Base-by-base conservation (phyloP, 1,284 basidiomycete genomes). In the Neonothopanus nambi region DNA sequence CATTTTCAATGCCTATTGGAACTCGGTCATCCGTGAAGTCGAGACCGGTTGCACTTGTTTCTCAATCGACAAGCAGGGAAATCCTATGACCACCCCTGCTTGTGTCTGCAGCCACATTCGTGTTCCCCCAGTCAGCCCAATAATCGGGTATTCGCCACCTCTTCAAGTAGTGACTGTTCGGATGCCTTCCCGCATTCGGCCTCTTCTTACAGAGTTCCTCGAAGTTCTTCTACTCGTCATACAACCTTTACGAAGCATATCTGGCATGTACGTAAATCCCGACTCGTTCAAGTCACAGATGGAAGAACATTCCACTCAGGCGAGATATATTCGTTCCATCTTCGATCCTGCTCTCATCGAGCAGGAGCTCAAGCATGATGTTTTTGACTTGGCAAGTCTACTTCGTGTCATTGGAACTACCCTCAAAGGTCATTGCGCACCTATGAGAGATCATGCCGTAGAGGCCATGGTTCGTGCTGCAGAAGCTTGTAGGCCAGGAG, bases 391-490 rank as follows among this genome's bases (percentile, higher is more conserved):
- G 37, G 79, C 84, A 11, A 84, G 83, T n/a, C 77, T 96, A 40
- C 93, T 96, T 70, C 70, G 78, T 42, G 83, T 86, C 52, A 85
- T 96, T 59, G 93, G 91, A 15, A 77, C 82, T 57, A 88, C 91
- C 13, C 81, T 97, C 61, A 93, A 95, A 71, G 84, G 85, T 40
- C 93, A 97, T 65, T 96, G 95, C 60, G 94, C 95, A 3, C 94
- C 94, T 8, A 95, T 95, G 84, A 80, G 94, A 35, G 94, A 97
- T 71, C 79, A 78, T 11, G 81, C 85, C 51, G 87, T 97, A 40
- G 91, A 95, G 65, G 79, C 80, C 48, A 93, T 97, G 91, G 85
- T 95, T 23, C 75, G 76, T 51, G 77, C 82, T 13, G 89, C 89
- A 23, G 77, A 71, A 59, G 75, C 74, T 48, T 86, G 82, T 66